Evolutionary conservation across 345 rosid species (phyloP).

Genomic region (Euphorbia pulcherrima): DNA sequence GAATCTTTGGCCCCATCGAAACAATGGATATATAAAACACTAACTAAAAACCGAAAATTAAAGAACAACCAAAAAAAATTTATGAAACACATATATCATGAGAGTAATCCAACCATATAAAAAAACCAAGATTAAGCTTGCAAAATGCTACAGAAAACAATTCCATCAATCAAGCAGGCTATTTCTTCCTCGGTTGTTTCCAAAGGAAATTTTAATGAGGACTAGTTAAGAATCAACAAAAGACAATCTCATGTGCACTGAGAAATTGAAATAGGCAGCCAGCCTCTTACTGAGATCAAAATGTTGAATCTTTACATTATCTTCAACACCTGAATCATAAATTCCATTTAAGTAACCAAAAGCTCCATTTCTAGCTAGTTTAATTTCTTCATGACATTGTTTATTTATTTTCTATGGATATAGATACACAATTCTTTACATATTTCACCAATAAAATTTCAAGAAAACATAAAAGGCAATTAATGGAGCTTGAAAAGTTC

Average conservation of each 20-base stretch:
- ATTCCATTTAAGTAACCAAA: constrained; percentile 32
- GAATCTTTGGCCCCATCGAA: too few species aligned
- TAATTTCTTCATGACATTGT: constrained; percentile 13
- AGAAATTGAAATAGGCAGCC: constrained; percentile 6
- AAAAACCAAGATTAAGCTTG: constrained; percentile 51
- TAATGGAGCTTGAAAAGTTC: too few species aligned
- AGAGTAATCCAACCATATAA: constrained; percentile 42
- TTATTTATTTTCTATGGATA: too few species aligned
- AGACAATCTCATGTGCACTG: background rate
- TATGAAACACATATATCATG: background rate
- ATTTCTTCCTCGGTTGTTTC: constrained; percentile 67
- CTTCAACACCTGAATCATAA: constrained; percentile 27
- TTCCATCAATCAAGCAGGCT: constrained; percentile 62
- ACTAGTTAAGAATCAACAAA: background rate
- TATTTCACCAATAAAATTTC: too few species aligned
- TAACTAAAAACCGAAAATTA: background rate
- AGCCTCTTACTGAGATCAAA: constrained; percentile 36
- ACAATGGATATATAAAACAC: too few species aligned
- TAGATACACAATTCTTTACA: too few species aligned
- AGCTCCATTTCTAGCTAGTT: constrained; percentile 21
- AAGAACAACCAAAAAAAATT: background rate
- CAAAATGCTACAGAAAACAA: constrained; percentile 55
- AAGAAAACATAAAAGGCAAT: too few species aligned
- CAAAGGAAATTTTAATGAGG: constrained; percentile 50
- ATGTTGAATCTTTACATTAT: constrained; percentile 32